A percentile compares a stretch with the other conserved stretches of the same genome.
phyloP scores from a whole-genome alignment of 306 rosid genomes.

The Trichosanthes truncata region DNA sequence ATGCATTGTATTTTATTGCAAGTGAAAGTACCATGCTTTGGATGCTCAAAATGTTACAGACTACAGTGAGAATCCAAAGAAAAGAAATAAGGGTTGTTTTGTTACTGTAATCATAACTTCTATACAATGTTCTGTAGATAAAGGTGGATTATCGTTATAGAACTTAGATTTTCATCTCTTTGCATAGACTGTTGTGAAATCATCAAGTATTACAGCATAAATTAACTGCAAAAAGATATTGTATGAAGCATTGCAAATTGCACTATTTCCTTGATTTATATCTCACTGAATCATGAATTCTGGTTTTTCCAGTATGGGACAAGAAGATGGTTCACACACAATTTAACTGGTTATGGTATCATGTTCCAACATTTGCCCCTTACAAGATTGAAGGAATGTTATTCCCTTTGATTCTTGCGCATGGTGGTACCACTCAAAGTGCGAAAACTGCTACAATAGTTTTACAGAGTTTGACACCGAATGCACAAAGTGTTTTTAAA shows the following conservation, averaged over 20 bases:
- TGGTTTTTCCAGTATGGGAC: slow-evolving; percentile 60
- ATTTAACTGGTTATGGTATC: slow-evolving; percentile 94
- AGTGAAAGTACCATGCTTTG: not conserved
- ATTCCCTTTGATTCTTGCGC: slow-evolving; percentile 69
- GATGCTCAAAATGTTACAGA: not conserved
- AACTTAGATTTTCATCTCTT: not conserved
- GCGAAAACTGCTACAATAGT: slow-evolving; percentile 81
- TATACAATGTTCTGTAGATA: not conserved
- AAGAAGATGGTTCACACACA: slow-evolving; percentile 87
- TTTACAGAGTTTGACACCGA: slow-evolving; percentile 84
- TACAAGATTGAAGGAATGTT: slow-evolving; percentile 77
- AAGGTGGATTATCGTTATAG: not conserved
- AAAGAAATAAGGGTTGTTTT: not conserved
- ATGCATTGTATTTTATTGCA: not conserved
- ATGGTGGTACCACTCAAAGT: slow-evolving; percentile 57
- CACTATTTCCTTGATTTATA: not conserved
- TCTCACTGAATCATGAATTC: not conserved
- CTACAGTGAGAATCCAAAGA: not conserved
- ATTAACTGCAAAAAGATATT: not conserved
- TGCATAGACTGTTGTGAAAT: not conserved
- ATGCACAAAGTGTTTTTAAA: slow-evolving; percentile 88
- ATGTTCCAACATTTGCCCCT: slow-evolving; percentile 80
- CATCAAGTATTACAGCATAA: not conserved
- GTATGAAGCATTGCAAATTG: not conserved
- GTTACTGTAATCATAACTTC: not conserved